Conservation (phyloP, 371 early-diverging fungal species). For the Smittium culicis region DNA sequence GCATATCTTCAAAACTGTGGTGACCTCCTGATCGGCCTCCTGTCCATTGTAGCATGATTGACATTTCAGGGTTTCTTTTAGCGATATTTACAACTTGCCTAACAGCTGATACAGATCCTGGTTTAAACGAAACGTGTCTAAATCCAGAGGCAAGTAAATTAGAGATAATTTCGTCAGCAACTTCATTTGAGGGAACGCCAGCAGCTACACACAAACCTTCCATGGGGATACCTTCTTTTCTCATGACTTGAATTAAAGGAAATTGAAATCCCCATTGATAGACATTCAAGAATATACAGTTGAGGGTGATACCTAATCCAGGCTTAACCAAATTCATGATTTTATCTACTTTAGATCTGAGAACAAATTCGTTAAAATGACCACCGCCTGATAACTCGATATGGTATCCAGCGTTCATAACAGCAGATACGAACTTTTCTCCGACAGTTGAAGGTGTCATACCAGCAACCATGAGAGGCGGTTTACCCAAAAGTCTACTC, state of each 20-base stretch:
- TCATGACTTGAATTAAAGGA: conserved; percentile 75
- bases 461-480: conserved; percentile 33
- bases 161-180: conserved; percentile 71
- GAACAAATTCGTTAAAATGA: conserved; percentile 71
- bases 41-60: conserved; percentile 90
- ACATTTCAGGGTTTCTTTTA: conserved; percentile 74
- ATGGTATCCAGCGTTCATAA: conserved; percentile 88
- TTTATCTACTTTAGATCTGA: conserved; percentile 64
- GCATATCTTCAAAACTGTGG: conserved; percentile 92
- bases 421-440: conserved; percentile 43
- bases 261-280: conserved; percentile 94
- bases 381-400: conserved; percentile 92
- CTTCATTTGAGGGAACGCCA: conserved; percentile 83
- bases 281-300: conserved; percentile 84
- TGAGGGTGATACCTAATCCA: conserved; percentile 81
- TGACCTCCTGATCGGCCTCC: conserved; percentile 96
- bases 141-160: conserved; percentile 69
- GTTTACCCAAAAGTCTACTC: conserved; percentile 63
- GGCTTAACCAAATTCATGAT: conserved; percentile 52
- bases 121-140: conserved; percentile 84
- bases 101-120: conserved; percentile 73
- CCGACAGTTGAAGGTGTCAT: conserved; percentile 32
- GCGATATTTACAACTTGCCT: conserved; percentile 80
- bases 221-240: conserved; percentile 83
- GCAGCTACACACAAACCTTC: conserved; percentile 85